phyloP scores from a whole-genome alignment of 2,329 filamentous ascomycete species.

The Gnomoniopsis smithogilvyi region DNA sequence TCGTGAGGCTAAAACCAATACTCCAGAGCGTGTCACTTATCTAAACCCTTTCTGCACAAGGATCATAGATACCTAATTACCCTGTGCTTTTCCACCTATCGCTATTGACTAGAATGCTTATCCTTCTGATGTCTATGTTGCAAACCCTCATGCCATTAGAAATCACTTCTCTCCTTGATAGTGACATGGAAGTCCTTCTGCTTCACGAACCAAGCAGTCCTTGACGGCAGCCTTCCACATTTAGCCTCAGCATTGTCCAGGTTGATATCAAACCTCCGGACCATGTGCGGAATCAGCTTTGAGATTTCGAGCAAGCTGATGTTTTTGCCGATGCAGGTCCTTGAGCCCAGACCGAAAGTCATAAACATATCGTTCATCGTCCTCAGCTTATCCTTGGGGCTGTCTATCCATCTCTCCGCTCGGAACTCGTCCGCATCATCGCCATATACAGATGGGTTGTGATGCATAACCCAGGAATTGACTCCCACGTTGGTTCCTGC shows the following conservation, averaged over 20 bases:
- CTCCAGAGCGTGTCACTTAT: too few species aligned
- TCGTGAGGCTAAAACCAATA: too few species aligned
- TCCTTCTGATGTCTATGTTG: too few species aligned
- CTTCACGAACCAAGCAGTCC: constrained; percentile 8
- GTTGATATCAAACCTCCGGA: constrained; percentile 9
- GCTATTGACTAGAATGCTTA: too few species aligned
- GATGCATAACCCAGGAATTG: constrained; percentile 31
- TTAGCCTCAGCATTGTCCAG: background rate
- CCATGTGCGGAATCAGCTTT: constrained; percentile 11
- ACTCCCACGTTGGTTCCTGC: constrained; percentile 34
- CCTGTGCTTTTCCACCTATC: too few species aligned
- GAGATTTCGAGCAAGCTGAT: constrained; percentile 15
- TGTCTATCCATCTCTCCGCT: constrained; percentile 37
- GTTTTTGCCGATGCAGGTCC: constrained; percentile 42
- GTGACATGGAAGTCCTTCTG: background rate
- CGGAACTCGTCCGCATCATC: constrained; percentile 36
- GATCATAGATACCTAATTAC: too few species aligned
- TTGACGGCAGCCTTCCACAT: background rate
- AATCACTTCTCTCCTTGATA: background rate
- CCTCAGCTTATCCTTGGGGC: background rate
- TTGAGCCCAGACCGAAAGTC: constrained; percentile 47
- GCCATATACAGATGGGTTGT: constrained; percentile 30
- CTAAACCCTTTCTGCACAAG: too few species aligned
- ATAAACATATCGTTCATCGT: background rate
- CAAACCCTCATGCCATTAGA: too few species aligned